These are phyloP conservation scores for Rosa persica DNA, from an alignment of 306 rosid genomes.

Conservation along the genomic window DNA sequence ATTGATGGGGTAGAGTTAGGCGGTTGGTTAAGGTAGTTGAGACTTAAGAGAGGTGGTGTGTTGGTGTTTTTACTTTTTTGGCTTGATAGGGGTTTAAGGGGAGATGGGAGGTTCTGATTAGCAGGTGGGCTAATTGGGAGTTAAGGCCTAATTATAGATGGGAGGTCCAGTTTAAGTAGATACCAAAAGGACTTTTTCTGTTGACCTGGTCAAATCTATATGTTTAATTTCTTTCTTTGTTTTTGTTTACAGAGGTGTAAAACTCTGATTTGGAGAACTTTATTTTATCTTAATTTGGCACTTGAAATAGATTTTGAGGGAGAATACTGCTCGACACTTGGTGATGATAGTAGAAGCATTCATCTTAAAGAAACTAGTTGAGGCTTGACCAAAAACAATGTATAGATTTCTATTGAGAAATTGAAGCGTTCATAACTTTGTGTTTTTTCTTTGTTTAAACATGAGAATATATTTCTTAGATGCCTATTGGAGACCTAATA, in stretches of 20 bases:
- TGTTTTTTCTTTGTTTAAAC: neutral
- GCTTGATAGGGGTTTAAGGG: slow-evolving; percentile 36
- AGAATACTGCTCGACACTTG: neutral
- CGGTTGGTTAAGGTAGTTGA: slow-evolving; percentile 50
- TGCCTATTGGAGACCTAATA: neutral
- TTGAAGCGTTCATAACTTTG: neutral
- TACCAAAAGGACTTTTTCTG: neutral
- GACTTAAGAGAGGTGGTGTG: slow-evolving; percentile 33
- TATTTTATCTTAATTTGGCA: neutral
- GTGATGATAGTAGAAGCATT: neutral
- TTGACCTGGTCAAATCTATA: slow-evolving; percentile 13
- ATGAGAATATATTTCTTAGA: neutral
- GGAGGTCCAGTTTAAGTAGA: slow-evolving; percentile 20
- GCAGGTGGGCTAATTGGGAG: slow-evolving; percentile 13
- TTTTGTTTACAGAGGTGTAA: neutral
- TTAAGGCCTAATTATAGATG: slow-evolving; percentile 27
- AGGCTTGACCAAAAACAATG: no score
- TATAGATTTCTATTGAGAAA: neutral
- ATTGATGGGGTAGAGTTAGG: slow-evolving; percentile 26
- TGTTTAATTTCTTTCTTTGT: neutral
- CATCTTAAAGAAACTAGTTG: neutral
- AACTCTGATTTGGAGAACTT: neutral
- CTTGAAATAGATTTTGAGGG: neutral
- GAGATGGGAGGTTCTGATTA: slow-evolving; percentile 27
- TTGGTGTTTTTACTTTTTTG: slow-evolving; percentile 23